A percentile compares a stretch with the other conserved stretches of the same genome.
Conservation (phyloP, 2,329 filamentous ascomycete species). For the Podosphaera aphanis region DNA sequence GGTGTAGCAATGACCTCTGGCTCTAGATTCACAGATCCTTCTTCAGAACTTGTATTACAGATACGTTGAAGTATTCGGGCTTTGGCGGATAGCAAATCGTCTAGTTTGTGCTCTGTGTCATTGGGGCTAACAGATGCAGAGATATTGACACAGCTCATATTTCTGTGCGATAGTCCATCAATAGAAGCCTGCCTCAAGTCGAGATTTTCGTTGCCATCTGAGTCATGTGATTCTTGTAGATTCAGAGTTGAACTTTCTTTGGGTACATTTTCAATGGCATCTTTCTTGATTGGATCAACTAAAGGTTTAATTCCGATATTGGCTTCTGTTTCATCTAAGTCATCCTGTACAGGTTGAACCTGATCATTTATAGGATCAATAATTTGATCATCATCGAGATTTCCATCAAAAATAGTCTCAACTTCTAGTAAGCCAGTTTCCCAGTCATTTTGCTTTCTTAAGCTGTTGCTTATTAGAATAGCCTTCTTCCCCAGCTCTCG, state of each 20-base stretch:
- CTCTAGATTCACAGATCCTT: constrained; percentile 4
- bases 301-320: neutral
- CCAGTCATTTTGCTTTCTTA: constrained; percentile 15
- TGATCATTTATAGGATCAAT: constrained; percentile 4
- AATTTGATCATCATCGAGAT: constrained; percentile 9
- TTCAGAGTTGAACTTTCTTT: neutral
- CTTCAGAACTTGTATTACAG: neutral
- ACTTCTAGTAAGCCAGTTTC: constrained; percentile 22
- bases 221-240: neutral
- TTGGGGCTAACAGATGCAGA: neutral
- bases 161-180: neutral
- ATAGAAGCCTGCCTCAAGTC: neutral
- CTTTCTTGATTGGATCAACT: neutral
- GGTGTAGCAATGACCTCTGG: constrained; percentile 1
- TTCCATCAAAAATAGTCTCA: constrained; percentile 22
- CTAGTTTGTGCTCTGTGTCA: neutral
- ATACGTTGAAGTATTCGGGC: constrained; percentile 18
- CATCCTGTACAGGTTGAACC: constrained; percentile 1
- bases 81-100: constrained; percentile 18
- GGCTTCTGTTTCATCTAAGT: constrained; percentile 2
- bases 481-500: constrained; percentile 63
- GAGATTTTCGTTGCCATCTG: neutral
- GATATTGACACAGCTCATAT: neutral
- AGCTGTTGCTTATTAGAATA: constrained; percentile 23
- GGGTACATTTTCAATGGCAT: neutral